Evolutionary conservation across 1,139 yeast genomes (phyloP).

Genomic region (Pichia sp.): DNA sequence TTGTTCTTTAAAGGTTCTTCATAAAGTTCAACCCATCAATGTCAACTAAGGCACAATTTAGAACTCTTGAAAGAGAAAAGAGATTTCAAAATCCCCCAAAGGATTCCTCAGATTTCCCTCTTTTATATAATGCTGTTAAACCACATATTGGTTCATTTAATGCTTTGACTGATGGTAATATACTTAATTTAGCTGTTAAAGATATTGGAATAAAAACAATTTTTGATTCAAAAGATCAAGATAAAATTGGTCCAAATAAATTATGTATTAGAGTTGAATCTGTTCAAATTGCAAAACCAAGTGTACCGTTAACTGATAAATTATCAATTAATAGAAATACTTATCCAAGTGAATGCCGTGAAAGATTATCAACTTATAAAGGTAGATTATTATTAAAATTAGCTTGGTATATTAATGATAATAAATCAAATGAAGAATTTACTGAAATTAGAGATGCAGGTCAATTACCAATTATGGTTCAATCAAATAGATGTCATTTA

Average conservation of each 20-base stretch:
- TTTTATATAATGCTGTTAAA: slow-evolving; percentile 78
- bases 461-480: slow-evolving; percentile 83
- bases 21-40: neutral
- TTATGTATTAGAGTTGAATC: slow-evolving; percentile 73
- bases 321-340: slow-evolving; percentile 73
- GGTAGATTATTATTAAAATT: slow-evolving; percentile 72
- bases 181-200: slow-evolving; percentile 75
- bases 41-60: slow-evolving; percentile 52
- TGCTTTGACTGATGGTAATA: slow-evolving; percentile 87
- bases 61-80: slow-evolving; percentile 82
- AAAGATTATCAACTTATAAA: slow-evolving; percentile 72
- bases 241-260: slow-evolving; percentile 70
- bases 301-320: slow-evolving; percentile 68
- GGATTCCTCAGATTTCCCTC: slow-evolving; percentile 75
- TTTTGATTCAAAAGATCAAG: slow-evolving; percentile 69
- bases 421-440: slow-evolving; percentile 53
- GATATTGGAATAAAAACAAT: slow-evolving; percentile 85
- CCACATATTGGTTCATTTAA: slow-evolving; percentile 97
- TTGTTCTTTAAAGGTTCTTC: neutral
- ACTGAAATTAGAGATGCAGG: slow-evolving; percentile 90
- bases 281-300: slow-evolving; percentile 82
- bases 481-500: slow-evolving; percentile 85
- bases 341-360: slow-evolving; percentile 88
- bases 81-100: slow-evolving; percentile 86
- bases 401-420: slow-evolving; percentile 76